These are phyloP conservation scores for Salix purpurea DNA, from an alignment of 345 rosid genomes.

Conservation along the genomic window DNA sequence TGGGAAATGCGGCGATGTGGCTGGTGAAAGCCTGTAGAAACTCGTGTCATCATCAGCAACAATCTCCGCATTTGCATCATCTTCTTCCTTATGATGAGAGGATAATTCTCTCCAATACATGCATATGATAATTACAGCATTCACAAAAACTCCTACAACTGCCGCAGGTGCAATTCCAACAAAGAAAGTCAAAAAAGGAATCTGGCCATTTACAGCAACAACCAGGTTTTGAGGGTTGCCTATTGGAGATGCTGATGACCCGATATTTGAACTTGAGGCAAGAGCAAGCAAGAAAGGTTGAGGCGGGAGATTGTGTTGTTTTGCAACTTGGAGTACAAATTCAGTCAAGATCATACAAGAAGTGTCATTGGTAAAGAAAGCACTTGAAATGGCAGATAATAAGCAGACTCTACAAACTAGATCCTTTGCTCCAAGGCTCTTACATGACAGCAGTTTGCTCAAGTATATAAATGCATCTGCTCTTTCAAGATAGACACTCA, in stretches of 20 bases:
- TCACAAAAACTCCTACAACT: constrained; percentile 55
- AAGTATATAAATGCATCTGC: constrained; percentile 78
- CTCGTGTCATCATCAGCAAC: constrained; percentile 53
- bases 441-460: constrained; percentile 67
- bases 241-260: constrained; percentile 83
- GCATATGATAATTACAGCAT: constrained; percentile 47
- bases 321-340: constrained; percentile 71
- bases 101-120: constrained; percentile 69
- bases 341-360: constrained; percentile 79
- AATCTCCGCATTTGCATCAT: constrained; percentile 31
- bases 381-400: constrained; percentile 74
- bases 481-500: constrained; percentile 69
- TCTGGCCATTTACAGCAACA: constrained; percentile 66
- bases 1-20: constrained; percentile 51
- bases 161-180: constrained; percentile 61
- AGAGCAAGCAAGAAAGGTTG: constrained; percentile 73
- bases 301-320: constrained; percentile 75
- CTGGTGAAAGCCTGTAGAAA: constrained; percentile 65
- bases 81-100: constrained; percentile 48
- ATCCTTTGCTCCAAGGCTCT: constrained; percentile 68
- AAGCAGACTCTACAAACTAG: constrained; percentile 60
- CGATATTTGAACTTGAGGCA: constrained; percentile 83
- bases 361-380: constrained; percentile 85
- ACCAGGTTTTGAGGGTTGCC: constrained; percentile 88
- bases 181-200: constrained; percentile 60